Conservation (phyloP, 371 early-diverging fungal species). For the Syncephalastrum monosporum region DNA sequence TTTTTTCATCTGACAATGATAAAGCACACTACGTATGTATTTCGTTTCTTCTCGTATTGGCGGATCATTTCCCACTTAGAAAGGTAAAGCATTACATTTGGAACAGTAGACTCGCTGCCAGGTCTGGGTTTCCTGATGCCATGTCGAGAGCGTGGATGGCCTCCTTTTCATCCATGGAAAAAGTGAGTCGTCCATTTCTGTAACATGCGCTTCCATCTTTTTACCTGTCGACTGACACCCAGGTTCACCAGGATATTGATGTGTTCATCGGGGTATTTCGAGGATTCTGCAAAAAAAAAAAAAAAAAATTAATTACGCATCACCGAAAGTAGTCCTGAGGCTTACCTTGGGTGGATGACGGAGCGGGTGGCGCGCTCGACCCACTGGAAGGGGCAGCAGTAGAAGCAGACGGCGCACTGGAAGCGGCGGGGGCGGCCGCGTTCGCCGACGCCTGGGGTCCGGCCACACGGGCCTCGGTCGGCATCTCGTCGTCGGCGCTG, state of each 20-base stretch:
- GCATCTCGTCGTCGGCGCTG: constrained; percentile 42
- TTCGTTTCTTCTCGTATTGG: too few species aligned
- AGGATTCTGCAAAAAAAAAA: background rate
- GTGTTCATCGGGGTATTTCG: constrained; percentile 38
- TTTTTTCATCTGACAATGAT: constrained; percentile 6
- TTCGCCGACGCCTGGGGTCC: constrained; percentile 29
- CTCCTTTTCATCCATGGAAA: constrained; percentile 51
- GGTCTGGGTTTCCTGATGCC: constrained; percentile 80
- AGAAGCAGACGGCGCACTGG: too few species aligned
- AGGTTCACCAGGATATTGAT: constrained; percentile 38
- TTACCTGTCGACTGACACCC: constrained; percentile 45
- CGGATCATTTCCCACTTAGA: too few species aligned
- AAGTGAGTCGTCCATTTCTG: background rate
- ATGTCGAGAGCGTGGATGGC: constrained; percentile 82
- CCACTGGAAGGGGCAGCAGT: too few species aligned
- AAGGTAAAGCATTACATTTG: constrained; percentile 19
- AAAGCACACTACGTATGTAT: too few species aligned
- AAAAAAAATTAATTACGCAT: too few species aligned
- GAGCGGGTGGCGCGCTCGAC: constrained; percentile 12
- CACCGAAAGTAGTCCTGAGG: background rate
- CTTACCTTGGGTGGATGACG: constrained; percentile 13
- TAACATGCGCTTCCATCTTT: background rate
- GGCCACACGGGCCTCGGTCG: constrained; percentile 36
- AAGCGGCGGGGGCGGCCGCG: constrained; percentile 31
- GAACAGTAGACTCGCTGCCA: constrained; percentile 83